phyloP scores from a whole-genome alignment of 2,329 filamentous ascomycete genomes.

The Cercospora sp. region DNA sequence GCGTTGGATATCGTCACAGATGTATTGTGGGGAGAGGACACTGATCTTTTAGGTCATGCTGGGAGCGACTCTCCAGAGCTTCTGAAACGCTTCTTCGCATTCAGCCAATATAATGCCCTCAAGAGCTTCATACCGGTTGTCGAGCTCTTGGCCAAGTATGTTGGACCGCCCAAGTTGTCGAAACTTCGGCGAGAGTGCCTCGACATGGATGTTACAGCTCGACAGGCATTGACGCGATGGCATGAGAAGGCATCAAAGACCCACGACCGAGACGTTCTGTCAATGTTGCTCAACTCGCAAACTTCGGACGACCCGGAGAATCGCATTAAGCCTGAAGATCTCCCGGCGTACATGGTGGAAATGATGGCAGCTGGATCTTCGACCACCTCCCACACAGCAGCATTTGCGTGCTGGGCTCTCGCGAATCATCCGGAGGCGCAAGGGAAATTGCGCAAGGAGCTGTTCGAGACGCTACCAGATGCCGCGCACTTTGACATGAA shows the following conservation, averaged over 20 bases:
- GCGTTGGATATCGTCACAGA: conserved; percentile 25
- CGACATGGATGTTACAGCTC: background rate
- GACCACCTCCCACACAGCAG: conserved; percentile 24
- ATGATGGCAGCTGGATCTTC: conserved; percentile 25
- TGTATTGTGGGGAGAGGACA: conserved; percentile 23
- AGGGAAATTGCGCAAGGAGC: conserved; percentile 13
- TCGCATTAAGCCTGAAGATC: conserved; percentile 5
- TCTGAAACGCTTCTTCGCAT: conserved; percentile 22
- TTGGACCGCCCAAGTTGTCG: conserved; percentile 9
- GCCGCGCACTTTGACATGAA: background rate
- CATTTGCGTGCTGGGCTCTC: conserved; percentile 17
- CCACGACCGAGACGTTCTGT: background rate
- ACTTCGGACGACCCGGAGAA: background rate
- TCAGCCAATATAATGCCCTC: conserved; percentile 24
- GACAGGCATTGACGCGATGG: background rate
- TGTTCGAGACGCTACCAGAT: conserved; percentile 13
- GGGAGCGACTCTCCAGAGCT: conserved; percentile 15
- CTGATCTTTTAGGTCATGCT: conserved; percentile 10
- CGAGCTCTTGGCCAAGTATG: conserved; percentile 10
- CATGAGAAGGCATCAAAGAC: background rate
- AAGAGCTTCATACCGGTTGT: conserved; percentile 24
- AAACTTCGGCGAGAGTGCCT: background rate
- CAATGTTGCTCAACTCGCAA: background rate
- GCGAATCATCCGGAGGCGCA: conserved; percentile 15
- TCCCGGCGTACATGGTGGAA: conserved; percentile 28